Percentiles rank a stretch among this genome's conserved stretches.
phyloP scores from a whole-genome alignment of 2,329 filamentous ascomycete species.

The Apiospora marii region DNA sequence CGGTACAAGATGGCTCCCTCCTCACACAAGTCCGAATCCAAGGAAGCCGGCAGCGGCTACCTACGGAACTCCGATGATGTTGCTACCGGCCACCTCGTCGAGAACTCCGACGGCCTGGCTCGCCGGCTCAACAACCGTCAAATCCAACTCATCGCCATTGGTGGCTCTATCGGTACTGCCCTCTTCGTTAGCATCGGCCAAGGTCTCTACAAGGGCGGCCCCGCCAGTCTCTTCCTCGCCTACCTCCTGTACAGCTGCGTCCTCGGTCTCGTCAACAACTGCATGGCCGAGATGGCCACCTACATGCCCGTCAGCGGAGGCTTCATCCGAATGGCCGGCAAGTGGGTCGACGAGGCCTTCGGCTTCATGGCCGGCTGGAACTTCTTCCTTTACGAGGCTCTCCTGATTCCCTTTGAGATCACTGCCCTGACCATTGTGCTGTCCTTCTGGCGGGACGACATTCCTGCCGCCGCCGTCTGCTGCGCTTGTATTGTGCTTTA shows the following conservation, averaged over 20 bases:
- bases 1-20: slow-evolving; percentile 12
- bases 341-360: slow-evolving; percentile 68
- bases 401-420: slow-evolving; percentile 47
- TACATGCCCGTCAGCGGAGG: slow-evolving; percentile 67
- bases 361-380: slow-evolving; percentile 59
- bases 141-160: slow-evolving; percentile 66
- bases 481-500: slow-evolving; percentile 33
- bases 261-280: slow-evolving; percentile 67
- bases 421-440: slow-evolving; percentile 46
- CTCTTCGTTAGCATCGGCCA: slow-evolving; percentile 69
- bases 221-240: slow-evolving; percentile 63
- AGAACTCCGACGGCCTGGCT: slow-evolving; percentile 43
- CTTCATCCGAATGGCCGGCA: slow-evolving; percentile 67
- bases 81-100: slow-evolving; percentile 22
- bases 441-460: slow-evolving; percentile 51
- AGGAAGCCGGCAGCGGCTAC: neutral
- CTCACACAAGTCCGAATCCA: slow-evolving; percentile 9
- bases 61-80: slow-evolving; percentile 17
- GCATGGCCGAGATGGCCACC: slow-evolving; percentile 67
- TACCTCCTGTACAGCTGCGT: slow-evolving; percentile 63
- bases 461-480: slow-evolving; percentile 57
- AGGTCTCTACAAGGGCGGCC: slow-evolving; percentile 58
- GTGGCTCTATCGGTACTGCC: slow-evolving; percentile 64
- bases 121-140: slow-evolving; percentile 54
- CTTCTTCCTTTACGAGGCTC: slow-evolving; percentile 47